Evolutionary conservation across 805 yeast species (phyloP), one percentile per base, ranked within the genome.

Genomic region (Grigorovia transvaalensis): DNA sequence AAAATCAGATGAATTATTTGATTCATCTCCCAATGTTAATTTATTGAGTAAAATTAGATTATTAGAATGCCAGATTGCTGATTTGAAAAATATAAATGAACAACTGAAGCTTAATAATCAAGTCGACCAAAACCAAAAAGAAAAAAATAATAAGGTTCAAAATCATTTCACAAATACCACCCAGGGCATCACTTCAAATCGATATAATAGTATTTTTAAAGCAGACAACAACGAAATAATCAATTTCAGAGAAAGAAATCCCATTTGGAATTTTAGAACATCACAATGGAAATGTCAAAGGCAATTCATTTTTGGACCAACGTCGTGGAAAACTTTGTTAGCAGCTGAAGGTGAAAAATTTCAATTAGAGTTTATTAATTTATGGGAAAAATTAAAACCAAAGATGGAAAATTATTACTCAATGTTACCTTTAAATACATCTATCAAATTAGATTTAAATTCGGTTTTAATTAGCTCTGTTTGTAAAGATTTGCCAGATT

Each of bases 291-390:
- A 46, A 19, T 43, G 12, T 9, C 17, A 47, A 11, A 42, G 43
- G 33, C 40, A 46, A 9, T 50, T 58, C 7, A 51, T 56, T 17
- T 64, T 59, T 52, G 70, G 70, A 1, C 61, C 67, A 11, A 64
- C 70, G 0, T 59, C 68, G 4, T 56, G 63, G 58, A 56, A 61
- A 49, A 57, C 62, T 1, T 48, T 57, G 33, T 48, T 63, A 38
- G 50, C 56, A 1, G 49, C 53, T 11, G 58, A 60, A 20, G 57
- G 56, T 8, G 54, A 55, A 19, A 51, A 56, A 18, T 58, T 57
- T 40, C 53, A 56, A 33, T 48, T 52, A 3, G 63, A 61, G 49
- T 56, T 61, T 45, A 53, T 50, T 15, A 58, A 56, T 20, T 30
- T 59, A 2, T 61, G 66, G 65, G 53, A 56, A 15, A 53, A 51